Evolutionary conservation across 2,329 filamentous ascomycete species (phyloP), one percentile per base, ranked within the genome.

Genomic region (Colletotrichum tofieldiae): DNA sequence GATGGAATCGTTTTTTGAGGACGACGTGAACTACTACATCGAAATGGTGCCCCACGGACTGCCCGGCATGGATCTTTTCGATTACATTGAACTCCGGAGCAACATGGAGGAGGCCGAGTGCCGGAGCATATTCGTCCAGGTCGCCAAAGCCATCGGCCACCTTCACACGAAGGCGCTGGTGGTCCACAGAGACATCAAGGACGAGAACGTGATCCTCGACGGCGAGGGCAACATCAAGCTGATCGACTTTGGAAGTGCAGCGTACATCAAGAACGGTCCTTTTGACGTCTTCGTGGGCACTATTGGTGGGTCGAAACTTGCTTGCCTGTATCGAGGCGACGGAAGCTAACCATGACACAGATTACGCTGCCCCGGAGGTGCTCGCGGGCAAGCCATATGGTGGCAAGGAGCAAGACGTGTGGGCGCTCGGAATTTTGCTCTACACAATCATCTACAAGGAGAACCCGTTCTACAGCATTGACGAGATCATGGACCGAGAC

Each of bases 361-460:
- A 99, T 86, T 99, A 99, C 83, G 96, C 96, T 56, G 96, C 96
- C 8, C 96, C 96, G n/a, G 96, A 99, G 85, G 96, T 99, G 66
- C 89, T 99, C 60, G 95, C 95, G 70, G 96, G 96, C 59, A 93
- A 92, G 77, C 93, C 95, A 20, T 99, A 99, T 83, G 91, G 93
- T 76, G 96, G 96, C 79, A 98, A 97, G 83, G 96, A 98, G 81
- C 96, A 99, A 85, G 96, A 99, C 79, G 95, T 99, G 39, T 99
- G 96, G 96, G 96, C 96, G 0, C 88, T 99, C 20, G 96, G 96
- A 32, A 98, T 99, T 78, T 89, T 99, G 35, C 90, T 99, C 18
- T 99, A 99, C 86, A 99, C 96, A 37, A 98, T 99, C 79, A 93
- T 98, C 79, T 99, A 99, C 88, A 99, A 98, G 84, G 96, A 99